A percentile compares a stretch with the other conserved stretches of the same genome.
phyloP scores from a whole-genome alignment of 2,329 filamentous ascomycete genomes.

The Knufia petricola region DNA sequence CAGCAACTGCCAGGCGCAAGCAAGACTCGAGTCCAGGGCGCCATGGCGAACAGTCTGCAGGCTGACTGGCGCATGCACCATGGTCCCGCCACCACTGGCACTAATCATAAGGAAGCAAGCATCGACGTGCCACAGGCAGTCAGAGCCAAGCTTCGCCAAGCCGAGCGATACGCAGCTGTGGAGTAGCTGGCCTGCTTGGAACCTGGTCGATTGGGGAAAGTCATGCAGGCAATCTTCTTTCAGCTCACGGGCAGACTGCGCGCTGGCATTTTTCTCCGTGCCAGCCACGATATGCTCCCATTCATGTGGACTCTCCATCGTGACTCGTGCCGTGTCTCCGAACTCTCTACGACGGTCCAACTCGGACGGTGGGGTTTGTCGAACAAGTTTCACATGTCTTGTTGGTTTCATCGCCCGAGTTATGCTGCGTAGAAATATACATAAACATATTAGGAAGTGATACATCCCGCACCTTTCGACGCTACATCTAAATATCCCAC shows the following conservation, averaged over 20 bases:
- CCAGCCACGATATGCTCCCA: neutral
- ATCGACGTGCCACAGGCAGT: neutral
- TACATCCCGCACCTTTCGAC: slow-evolving; percentile 9
- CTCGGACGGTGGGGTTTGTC: too few relatives aligned
- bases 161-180: neutral
- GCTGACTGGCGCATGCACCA: neutral
- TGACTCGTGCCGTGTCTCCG: neutral
- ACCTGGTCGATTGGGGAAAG: neutral
- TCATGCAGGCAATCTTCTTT: too few relatives aligned
- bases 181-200: neutral
- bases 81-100: too few relatives aligned
- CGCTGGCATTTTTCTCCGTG: slow-evolving; percentile 3
- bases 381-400: too few relatives aligned
- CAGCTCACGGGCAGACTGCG: neutral
- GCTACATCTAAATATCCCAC: neutral
- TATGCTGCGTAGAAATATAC: too few relatives aligned
- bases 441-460: too few relatives aligned
- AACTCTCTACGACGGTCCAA: neutral
- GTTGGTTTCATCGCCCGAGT: too few relatives aligned
- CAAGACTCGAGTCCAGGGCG: too few relatives aligned
- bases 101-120: neutral
- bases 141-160: neutral
- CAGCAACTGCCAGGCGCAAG: too few relatives aligned
- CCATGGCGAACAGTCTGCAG: neutral
- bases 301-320: neutral